Percentiles rank a stretch among this genome's conserved stretches.
phyloP scores from a whole-genome alignment of 2,329 filamentous ascomycete genomes.

The Penicillium brasilianum region DNA sequence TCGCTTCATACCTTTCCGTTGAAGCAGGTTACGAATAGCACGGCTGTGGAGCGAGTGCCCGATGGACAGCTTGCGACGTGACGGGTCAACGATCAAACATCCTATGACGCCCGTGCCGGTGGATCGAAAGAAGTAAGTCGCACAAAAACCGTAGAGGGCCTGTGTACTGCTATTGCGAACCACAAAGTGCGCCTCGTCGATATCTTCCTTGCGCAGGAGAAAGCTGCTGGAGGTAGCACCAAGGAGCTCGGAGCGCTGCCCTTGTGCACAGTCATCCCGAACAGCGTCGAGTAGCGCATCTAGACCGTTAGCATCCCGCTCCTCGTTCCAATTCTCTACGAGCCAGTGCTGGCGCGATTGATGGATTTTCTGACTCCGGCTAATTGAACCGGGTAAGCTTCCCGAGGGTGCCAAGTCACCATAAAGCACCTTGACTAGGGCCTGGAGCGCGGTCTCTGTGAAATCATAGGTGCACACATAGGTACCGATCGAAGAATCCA shows the following conservation, averaged over 20 bases:
- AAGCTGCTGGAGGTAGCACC: slow-evolving; percentile 76
- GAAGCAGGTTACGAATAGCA: slow-evolving; percentile 75
- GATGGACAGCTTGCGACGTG: slow-evolving; percentile 84
- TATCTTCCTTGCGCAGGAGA: slow-evolving; percentile 69
- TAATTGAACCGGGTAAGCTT: slow-evolving; percentile 70
- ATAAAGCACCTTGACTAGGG: slow-evolving; percentile 80
- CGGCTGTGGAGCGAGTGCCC: slow-evolving; percentile 87
- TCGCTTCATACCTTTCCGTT: slow-evolving; percentile 73
- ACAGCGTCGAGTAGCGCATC: slow-evolving; percentile 75
- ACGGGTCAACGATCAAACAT: slow-evolving; percentile 86
- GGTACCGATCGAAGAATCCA: slow-evolving; percentile 86
- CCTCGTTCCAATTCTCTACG: slow-evolving; percentile 83
- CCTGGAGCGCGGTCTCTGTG: slow-evolving; percentile 86
- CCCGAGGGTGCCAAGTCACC: slow-evolving; percentile 69
- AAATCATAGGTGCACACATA: slow-evolving; percentile 97
- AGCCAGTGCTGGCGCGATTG: slow-evolving; percentile 96
- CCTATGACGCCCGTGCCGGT: slow-evolving; percentile 76
- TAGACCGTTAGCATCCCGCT: slow-evolving; percentile 74
- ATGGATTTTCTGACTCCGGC: slow-evolving; percentile 83
- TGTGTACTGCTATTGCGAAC: slow-evolving; percentile 93
- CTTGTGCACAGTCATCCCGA: slow-evolving; percentile 64
- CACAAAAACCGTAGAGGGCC: slow-evolving; percentile 88
- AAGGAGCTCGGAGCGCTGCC: slow-evolving; percentile 70
- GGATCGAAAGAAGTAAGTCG: slow-evolving; percentile 79
- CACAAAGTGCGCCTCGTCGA: slow-evolving; percentile 86